A percentile compares a stretch with the other conserved stretches of the same genome.
These are phyloP conservation scores for Phytopythium boreale DNA, from an alignment of 352 stramenopile genomes.

Conservation along the genomic window DNA sequence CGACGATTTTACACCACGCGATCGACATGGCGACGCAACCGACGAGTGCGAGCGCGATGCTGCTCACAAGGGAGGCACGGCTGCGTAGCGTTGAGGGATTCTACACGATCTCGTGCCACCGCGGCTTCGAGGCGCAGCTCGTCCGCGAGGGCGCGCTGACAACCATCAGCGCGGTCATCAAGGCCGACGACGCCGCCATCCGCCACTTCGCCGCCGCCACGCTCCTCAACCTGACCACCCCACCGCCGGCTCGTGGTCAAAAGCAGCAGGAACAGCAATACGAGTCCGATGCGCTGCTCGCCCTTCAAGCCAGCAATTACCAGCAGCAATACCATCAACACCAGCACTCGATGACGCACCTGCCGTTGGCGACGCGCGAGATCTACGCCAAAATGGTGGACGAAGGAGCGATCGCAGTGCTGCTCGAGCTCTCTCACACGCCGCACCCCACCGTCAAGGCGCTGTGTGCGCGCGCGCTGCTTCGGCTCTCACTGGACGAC, in stretches of 20 bases:
- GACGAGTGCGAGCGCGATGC: slow-evolving; percentile 9
- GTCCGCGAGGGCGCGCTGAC: slow-evolving; percentile 60
- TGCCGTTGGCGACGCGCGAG: slow-evolving; percentile 36
- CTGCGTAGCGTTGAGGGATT: slow-evolving; percentile 72
- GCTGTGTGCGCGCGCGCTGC: slow-evolving; percentile 60
- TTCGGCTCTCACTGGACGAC: slow-evolving; percentile 76
- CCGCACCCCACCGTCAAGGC: slow-evolving; percentile 60
- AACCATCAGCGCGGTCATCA: slow-evolving; percentile 60
- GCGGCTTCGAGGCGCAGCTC: slow-evolving; percentile 71
- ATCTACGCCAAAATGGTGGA: slow-evolving; percentile 75
- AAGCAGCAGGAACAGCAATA: not conserved
- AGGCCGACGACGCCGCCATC: slow-evolving; percentile 64
- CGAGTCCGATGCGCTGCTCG: not conserved
- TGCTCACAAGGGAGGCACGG: slow-evolving; percentile 67
- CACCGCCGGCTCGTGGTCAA: not conserved
- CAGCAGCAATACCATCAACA: slow-evolving; percentile 3
- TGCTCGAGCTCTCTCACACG: slow-evolving; percentile 71
- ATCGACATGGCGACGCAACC: slow-evolving; percentile 13
- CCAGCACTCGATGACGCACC: slow-evolving; percentile 4
- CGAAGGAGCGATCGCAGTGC: slow-evolving; percentile 45
- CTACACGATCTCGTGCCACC: slow-evolving; percentile 77
- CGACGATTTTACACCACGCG: slow-evolving; percentile 24
- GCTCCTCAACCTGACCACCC: slow-evolving; percentile 65
- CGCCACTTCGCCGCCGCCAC: slow-evolving; percentile 66
- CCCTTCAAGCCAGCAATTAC: not conserved